Evolutionary conservation across 2,329 filamentous ascomycete genomes (phyloP), one percentile per base, ranked within the genome.

Genomic region (Talaromyces rugulosus): DNA sequence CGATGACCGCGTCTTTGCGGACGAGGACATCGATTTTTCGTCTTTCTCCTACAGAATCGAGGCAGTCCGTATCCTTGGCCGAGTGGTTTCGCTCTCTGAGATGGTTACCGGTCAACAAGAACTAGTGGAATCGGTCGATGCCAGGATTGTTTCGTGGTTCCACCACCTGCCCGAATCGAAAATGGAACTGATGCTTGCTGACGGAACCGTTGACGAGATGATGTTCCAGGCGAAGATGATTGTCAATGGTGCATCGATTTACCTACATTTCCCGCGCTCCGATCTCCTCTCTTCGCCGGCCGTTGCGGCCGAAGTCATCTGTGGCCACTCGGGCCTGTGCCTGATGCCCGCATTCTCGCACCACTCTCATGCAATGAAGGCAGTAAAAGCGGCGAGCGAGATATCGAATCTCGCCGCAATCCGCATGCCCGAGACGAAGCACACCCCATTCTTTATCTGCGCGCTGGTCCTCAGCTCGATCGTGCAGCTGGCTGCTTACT

Each of bases 221-320:
- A 87, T 96, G 75, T 96, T 96, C 77, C 91, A 96, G 73, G 92
- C 91, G 0, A 89, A 91, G 65, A 94, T 96, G 86, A 90, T 96
- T 69, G 81, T 84, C 58, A 80, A 85, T 62, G 77, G 77, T 55
- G 81, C 82, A 9, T 78, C 87, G 0, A 91, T 95, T 68, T 85
- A 92, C 66, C 83, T 95, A 18, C 90, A 95, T 71, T 89, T 93
- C 66, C 90, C 90, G 8, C 85, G 89, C 61, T 93, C 90, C 4
- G 89, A 91, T 68, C 82, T 94, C 57, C 80, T 72, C 58, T 90
- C 82, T 73, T 81, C 79, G 71, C 81, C 65, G 69, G 81, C 67
- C 66, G 79, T 65, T 69, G 81, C 72, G 1, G 71, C 77, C n/a
- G 82, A 85, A 62, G 80, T 82, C 14, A 76, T 78, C 56, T 78